Evolutionary conservation across 495 filamentous ascomycete species (phyloP), one percentile per base, ranked within the genome.

Genomic region (Neurospora sp.): DNA sequence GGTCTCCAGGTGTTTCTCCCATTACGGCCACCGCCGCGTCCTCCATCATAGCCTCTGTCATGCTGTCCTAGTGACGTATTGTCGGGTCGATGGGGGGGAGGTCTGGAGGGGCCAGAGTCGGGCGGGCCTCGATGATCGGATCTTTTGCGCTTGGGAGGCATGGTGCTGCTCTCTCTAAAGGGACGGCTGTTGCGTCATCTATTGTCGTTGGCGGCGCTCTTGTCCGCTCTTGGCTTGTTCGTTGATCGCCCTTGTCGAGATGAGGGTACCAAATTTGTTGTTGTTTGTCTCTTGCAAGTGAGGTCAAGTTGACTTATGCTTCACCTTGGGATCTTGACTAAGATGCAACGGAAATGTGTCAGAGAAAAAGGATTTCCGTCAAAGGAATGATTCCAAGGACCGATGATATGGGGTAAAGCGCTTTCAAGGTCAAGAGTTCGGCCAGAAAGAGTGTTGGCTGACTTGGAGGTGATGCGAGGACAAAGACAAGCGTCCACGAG

Each of bases 131-230:
- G 80, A 35, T 61, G 53, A 22, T 87, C 86, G 74, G 80, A 81
- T 80, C 86, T 84, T 82, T 87, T 88, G 73, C 87, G 81, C 82
- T 88, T 87, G 61, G 80, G 82, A 79, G 82, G 81, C 85, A 86
- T 86, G 73, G 71, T 84, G 77, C 69, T 75, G 74, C 70, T 71
- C 42, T 53, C 38, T 37, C 72, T 68, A 61, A 31, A 35, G 53
- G 69, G 68, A 61, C 42, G 71, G 40, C 70, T 35, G 73, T 71
- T 27, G 75, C 69, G 71, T 76, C 75, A 78, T 79, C 74, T 79
- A 77, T 76, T 68, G 74, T 61, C 18, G 65, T 41, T 39, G 74
- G 53, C 53, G 53, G 53, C 27, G 53, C 53, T 61, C 53, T 61
- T 61, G 53, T 16, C 53, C 53, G 53, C 53, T 16, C 22, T 35